Evolutionary conservation across 176 grass and related monocot genomes (phyloP), one percentile per base, ranked within the genome.

Genomic region (Triticum turgidum): DNA sequence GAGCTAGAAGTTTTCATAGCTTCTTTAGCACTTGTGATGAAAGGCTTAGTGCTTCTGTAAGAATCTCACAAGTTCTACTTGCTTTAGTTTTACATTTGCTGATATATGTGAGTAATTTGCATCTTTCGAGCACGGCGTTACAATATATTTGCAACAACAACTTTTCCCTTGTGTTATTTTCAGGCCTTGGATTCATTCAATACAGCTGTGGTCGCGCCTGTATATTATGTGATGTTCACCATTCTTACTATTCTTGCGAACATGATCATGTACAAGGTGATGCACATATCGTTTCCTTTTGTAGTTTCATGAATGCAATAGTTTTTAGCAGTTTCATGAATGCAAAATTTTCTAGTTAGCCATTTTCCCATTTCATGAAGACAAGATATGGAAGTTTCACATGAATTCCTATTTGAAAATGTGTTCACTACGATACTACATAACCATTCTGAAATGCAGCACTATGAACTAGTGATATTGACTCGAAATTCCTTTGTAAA

Each of bases 211-310:
- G 91, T 98, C 34, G 93, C 96, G 42, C 93, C 93, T 13, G 96
- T 98, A 35, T 94, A 98, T 85, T 98, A 93, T 59, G 96, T 98
- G 81, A 98, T 98, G 96, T 98, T 98, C 91, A 98, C 96, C 38
- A 92, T 90, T 84, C 88, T 98, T 85, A 98, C 96, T 74, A 98
- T 98, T 86, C 11, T 93, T 84, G 96, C 96, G 20, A 98, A 94
- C 84, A 98, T 92, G 93, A 98, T 98, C 74, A 98, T 98, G 93
- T 98, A 94, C 76, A 93, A 96, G 94, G 94, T 96, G 56, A 88
- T 74, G n/a, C 79, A 54, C 35, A 12, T 27, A 32, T 14, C 11
- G 5, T 56, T 83, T 20, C 61, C 52, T 58, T 20, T 83, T 17
- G 37, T 76, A 25, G 37, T 69, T 52, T 51, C 17, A 5, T 70